phyloP scores from a whole-genome alignment of 495 filamentous ascomycete species.

The Rhizodiscina lignyota region DNA sequence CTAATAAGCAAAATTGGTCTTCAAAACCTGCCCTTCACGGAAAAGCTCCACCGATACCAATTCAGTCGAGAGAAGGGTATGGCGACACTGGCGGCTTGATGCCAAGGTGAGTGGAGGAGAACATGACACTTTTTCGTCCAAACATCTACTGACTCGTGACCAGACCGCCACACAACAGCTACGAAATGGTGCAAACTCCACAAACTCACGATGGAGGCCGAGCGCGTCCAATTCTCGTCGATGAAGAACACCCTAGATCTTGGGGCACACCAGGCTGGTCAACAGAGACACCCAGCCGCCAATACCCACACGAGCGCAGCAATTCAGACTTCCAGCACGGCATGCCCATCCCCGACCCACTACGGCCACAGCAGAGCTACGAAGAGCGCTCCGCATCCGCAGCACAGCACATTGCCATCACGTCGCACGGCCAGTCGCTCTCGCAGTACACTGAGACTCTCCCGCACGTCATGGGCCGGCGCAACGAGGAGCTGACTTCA shows the following conservation, averaged over 20 bases:
- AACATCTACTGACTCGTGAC: neutral
- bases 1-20: conserved; percentile 56
- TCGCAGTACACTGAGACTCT: too few species aligned
- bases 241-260: too few species aligned
- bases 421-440: too few species aligned
- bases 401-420: neutral
- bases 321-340: neutral
- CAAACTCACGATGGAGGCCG: neutral
- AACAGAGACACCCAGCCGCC: too few species aligned
- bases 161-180: too few species aligned
- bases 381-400: neutral
- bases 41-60: conserved; percentile 46
- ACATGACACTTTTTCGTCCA: neutral
- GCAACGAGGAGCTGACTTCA: neutral
- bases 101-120: conserved; percentile 4
- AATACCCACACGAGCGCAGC: neutral
- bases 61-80: conserved; percentile 73
- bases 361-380: neutral
- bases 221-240: neutral
- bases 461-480: too few species aligned
- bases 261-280: too few species aligned
- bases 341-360: neutral
- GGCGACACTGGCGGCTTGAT: conserved; percentile 1
- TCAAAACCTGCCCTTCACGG: conserved; percentile 33
- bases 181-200: too few species aligned